These are phyloP conservation scores for Laburnicola sp. DNA, from an alignment of 2,329 filamentous ascomycete genomes.

Conservation along the genomic window DNA sequence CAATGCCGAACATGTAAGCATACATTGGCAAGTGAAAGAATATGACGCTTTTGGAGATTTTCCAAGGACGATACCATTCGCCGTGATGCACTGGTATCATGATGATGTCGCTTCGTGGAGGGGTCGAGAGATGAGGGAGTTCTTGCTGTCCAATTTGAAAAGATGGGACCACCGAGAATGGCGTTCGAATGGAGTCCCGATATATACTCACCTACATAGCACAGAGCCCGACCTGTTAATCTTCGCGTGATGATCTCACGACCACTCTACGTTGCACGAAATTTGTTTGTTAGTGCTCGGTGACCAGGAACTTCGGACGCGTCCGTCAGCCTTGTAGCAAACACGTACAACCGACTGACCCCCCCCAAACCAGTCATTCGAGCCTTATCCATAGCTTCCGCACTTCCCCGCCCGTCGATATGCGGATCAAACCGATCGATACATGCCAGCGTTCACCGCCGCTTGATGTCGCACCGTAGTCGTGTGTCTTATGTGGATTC, in stretches of 20 bases:
- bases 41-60: too few relatives aligned
- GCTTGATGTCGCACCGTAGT: not conserved
- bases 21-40: too few relatives aligned
- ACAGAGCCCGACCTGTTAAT: not conserved
- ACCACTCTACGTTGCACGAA: not conserved
- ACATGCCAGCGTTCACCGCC: not conserved
- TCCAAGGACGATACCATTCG: too few relatives aligned
- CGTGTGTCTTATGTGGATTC: not conserved
- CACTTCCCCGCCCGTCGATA: not conserved
- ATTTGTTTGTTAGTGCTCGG: not conserved
- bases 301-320: not conserved
- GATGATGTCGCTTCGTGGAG: too few relatives aligned
- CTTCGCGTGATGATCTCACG: conserved; percentile 8
- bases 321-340: not conserved
- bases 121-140: too few relatives aligned
- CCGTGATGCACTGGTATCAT: too few relatives aligned
- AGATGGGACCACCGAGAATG: too few relatives aligned
- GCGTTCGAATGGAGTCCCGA: too few relatives aligned
- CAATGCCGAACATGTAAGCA: too few relatives aligned
- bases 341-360: not conserved
- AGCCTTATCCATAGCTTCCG: not conserved
- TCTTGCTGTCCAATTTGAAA: too few relatives aligned
- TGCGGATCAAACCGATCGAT: not conserved
- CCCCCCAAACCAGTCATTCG: not conserved
- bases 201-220: conserved; percentile 1